A percentile compares a stretch with the other conserved stretches of the same genome.
Evolutionary conservation across 2,329 filamentous ascomycete species (phyloP).

Genomic region (Fusarium sp.): DNA sequence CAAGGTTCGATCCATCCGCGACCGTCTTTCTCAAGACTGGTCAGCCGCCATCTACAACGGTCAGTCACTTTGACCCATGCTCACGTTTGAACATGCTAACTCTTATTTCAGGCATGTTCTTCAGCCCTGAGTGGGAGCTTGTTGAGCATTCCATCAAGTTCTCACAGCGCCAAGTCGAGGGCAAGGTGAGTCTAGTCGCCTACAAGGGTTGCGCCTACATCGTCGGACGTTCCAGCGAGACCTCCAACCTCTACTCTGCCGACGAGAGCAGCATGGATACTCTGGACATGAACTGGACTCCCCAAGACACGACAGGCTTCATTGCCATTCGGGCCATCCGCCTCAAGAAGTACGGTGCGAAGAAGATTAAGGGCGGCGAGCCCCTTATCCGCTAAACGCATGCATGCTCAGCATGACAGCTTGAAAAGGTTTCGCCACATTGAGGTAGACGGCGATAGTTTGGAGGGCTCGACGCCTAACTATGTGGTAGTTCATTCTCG

Average conservation of each 20-base stretch:
- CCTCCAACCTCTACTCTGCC: conserved; percentile 60
- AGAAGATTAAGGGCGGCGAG: conserved; percentile 49
- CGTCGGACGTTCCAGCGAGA: conserved; percentile 54
- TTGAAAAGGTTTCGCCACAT: conserved; percentile 6
- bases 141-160: conserved; percentile 67
- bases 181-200: conserved; percentile 42
- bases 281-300: conserved; percentile 67
- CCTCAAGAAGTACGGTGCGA: conserved; percentile 57
- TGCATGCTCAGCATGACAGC: neutral
- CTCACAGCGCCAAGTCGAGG: conserved; percentile 61
- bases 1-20: conserved; percentile 61
- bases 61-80: conserved; percentile 37
- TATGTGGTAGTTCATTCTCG: neutral
- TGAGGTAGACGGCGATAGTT: neutral
- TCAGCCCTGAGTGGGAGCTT: conserved; percentile 62
- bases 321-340: conserved; percentile 54
- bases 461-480: neutral
- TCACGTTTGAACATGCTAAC: neutral
- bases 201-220: conserved; percentile 61
- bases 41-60: conserved; percentile 37
- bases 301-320: conserved; percentile 72
- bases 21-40: conserved; percentile 63
- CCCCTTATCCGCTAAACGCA: conserved; percentile 44
- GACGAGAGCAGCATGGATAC: conserved; percentile 59
- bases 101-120: conserved; percentile 52